Percentiles rank a stretch among this genome's conserved stretches.
Conservation (phyloP, 2,329 filamentous ascomycete species). For the Huntiella savannae region DNA sequence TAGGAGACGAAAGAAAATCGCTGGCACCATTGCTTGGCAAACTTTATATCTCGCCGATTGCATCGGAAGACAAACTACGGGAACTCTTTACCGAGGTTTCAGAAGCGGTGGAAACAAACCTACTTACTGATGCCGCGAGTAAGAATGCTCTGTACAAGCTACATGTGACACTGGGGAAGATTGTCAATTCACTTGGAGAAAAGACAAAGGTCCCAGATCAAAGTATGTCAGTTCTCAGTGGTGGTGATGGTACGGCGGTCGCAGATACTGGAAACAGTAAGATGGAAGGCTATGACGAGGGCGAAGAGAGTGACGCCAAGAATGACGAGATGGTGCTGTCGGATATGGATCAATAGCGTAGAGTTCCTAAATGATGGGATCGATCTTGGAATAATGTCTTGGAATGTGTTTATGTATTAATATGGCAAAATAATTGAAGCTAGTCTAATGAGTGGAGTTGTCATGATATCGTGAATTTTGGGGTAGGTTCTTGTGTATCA, state of each 20-base stretch:
- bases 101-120: constrained; percentile 42
- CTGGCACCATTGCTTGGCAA: constrained; percentile 64
- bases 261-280: constrained; percentile 3
- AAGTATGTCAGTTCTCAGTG: constrained; percentile 20
- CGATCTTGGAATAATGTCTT: constrained; percentile 1
- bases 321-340: constrained; percentile 6
- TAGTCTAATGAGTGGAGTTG: too few species aligned
- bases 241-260: constrained; percentile 1
- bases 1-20: constrained; percentile 73
- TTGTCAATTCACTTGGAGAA: constrained; percentile 40
- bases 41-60: constrained; percentile 54
- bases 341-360: constrained; percentile 5
- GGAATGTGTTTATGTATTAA: neutral
- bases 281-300: constrained; percentile 7
- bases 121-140: constrained; percentile 39
- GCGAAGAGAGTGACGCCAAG: constrained; percentile 9
- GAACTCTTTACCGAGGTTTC: constrained; percentile 38
- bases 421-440: too few species aligned
- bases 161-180: constrained; percentile 47
- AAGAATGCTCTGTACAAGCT: constrained; percentile 50
- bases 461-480: too few species aligned
- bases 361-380: neutral
- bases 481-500: neutral
- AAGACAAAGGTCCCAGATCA: constrained; percentile 24
- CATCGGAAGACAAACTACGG: constrained; percentile 37